Evolutionary conservation across 75 land plant genomes (phyloP).

Genomic region (Picea glauca): DNA sequence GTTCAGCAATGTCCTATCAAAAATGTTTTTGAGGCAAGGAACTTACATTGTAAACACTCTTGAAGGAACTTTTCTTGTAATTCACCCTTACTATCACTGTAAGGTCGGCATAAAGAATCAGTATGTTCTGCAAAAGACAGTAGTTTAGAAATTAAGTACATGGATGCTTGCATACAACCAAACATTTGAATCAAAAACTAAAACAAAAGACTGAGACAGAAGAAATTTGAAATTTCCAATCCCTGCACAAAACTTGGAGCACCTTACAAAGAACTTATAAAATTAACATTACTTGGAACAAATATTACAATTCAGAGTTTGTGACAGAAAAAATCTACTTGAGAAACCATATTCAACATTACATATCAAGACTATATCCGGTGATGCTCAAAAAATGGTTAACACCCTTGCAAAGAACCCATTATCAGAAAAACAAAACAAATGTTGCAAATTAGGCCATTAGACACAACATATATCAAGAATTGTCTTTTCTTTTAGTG

Average conservation of each 20-base stretch:
- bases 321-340: neutral
- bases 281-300: neutral
- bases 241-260: neutral
- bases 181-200: neutral
- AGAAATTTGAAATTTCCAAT: neutral
- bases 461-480: neutral
- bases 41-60: slow-evolving; percentile 25
- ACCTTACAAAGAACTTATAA: neutral
- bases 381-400: neutral
- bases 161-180: neutral
- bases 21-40: neutral
- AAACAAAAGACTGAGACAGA: neutral
- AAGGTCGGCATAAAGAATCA: slow-evolving; percentile 29
- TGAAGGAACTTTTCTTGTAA: slow-evolving; percentile 21
- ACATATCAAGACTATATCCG: neutral
- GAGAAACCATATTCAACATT: neutral
- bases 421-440: neutral
- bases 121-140: slow-evolving; percentile 29
- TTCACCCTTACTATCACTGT: slow-evolving; percentile 22
- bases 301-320: neutral
- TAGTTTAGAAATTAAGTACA: neutral
- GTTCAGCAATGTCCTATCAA: neutral
- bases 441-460: neutral
- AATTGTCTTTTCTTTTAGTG: neutral
- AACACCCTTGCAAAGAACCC: neutral